Base-by-base conservation (phyloP, 164 flowering plant species). In the Kalanchoe fedtschenkoi region DNA sequence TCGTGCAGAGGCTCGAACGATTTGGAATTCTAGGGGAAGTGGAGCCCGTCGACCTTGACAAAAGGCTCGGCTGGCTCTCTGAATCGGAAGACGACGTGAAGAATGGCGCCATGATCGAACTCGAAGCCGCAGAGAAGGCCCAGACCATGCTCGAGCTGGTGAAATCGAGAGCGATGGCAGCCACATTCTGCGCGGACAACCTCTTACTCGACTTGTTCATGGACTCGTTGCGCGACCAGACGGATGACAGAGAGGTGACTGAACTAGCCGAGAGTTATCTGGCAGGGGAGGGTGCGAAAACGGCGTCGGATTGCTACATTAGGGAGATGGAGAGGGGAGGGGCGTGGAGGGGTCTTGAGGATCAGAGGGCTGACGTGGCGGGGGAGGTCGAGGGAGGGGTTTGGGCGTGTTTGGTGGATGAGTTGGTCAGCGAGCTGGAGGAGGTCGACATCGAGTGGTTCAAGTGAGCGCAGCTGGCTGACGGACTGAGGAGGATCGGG, bases 241-340 rank as follows among this genome's bases (percentile, higher is more conserved):
- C 17, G 8, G 53, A 66, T 16, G 55, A 62, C 3, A 60, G n/a
- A n/a, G n/a, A 17, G 38, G 2, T 17, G 2, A 5, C 4, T 9
- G 21, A 61, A 29, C 54, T 35, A n/a, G 86, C 81, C 0, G 73
- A 68, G 38, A 77, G 75, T 58, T 83, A 88, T 86, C 41, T 82
- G 4, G 71, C 67, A n/a, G 83, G 85, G 29, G 8, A 67, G 8
- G 28, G 34, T 0, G 15, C 16, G 34, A 73, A 62, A 39, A 0
- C 43, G 37, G 35, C 70, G 35, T 2, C 63, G 70, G 82, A 71
- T 19, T 78, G 66, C 1, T 78, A 67, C 32, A 28, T 81, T 16
- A 75, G 14, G 28, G 88, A 81, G 6, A 85, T 84, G 85, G 86
- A 82, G 46, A 72, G 30, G 34, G 70, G 69, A 21, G 76, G 78